These are phyloP conservation scores for Hyphodiscus sp. DNA, from an alignment of 2,329 filamentous ascomycete species.

Conservation along the genomic window DNA sequence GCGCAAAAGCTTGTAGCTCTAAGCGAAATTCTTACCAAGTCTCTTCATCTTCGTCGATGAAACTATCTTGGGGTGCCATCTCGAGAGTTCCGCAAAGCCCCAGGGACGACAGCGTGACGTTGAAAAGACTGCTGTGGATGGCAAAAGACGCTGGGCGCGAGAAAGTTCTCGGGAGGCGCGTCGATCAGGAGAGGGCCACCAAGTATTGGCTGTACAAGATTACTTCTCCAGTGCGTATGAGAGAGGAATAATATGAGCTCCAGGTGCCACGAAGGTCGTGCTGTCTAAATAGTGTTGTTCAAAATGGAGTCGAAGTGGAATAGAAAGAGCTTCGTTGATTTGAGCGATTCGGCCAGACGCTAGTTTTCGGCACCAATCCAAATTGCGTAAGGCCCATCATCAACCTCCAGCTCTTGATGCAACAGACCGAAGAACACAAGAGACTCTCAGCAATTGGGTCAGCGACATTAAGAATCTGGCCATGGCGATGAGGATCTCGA, in stretches of 20 bases:
- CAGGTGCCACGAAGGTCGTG: neutral
- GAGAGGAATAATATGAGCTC: neutral
- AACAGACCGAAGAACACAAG: conserved; percentile 1
- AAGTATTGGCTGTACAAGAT: neutral
- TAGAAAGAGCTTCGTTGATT: neutral
- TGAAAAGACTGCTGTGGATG: neutral
- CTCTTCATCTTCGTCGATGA: conserved; percentile 67
- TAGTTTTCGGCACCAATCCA: neutral
- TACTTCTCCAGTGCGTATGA: neutral
- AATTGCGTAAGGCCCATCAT: neutral
- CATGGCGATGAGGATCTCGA: conserved; percentile 57
- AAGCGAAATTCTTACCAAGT: conserved; percentile 47
- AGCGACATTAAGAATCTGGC: conserved; percentile 30
- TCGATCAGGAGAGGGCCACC: neutral
- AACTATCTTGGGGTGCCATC: conserved; percentile 63
- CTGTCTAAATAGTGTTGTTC: neutral
- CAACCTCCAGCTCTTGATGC: neutral
- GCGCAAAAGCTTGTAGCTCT: neutral
- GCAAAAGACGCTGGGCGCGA: neutral
- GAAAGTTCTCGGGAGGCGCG: neutral
- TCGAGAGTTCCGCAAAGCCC: conserved; percentile 17
- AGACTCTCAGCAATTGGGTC: conserved; percentile 26
- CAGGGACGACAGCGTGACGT: neutral
- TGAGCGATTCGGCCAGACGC: neutral
- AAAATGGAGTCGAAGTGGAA: neutral